phyloP scores from a whole-genome alignment of 176 grass and related monocot species.

The Raddia guianensis region DNA sequence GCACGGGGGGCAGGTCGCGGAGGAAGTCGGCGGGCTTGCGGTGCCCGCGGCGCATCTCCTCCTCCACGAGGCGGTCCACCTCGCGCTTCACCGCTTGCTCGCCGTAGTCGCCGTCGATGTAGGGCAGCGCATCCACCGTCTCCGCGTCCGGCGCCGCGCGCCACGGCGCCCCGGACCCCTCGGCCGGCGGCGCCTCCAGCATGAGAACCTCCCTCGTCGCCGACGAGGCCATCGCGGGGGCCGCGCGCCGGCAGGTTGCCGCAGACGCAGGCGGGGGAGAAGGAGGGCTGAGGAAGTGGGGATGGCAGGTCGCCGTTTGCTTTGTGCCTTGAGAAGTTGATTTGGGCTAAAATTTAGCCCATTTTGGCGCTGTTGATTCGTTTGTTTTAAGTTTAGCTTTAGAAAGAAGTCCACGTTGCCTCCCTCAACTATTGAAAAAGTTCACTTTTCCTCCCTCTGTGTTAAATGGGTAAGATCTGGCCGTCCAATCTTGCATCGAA shows the following conservation, averaged over 20 bases:
- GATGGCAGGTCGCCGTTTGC: no score
- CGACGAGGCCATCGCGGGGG: slow-evolving; percentile 47
- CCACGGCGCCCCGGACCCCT: slow-evolving; percentile 45
- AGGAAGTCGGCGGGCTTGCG: slow-evolving; percentile 96
- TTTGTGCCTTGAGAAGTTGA: no score
- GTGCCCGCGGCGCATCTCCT: slow-evolving; percentile 80
- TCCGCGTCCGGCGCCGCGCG: slow-evolving; percentile 68
- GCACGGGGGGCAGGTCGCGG: slow-evolving; percentile 75
- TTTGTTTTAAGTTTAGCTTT: no score
- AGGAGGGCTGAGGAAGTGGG: neutral
- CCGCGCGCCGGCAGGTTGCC: neutral
- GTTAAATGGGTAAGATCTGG: no score
- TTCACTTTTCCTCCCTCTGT: no score
- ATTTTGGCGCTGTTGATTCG: no score
- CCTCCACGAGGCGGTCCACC: slow-evolving; percentile 82
- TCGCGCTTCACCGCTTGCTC: slow-evolving; percentile 80
- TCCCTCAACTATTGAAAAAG: no score
- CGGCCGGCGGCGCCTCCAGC: slow-evolving; percentile 79
- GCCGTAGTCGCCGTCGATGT: slow-evolving; percentile 97
- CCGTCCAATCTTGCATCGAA: no score
- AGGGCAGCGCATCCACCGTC: slow-evolving; percentile 83
- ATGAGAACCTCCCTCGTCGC: slow-evolving; percentile 71
- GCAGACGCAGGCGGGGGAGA: neutral
- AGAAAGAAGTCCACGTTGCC: no score
- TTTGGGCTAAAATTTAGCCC: no score